Conservation (phyloP, 768 basidiomycete genomes). For the Termitomyces sp. region DNA sequence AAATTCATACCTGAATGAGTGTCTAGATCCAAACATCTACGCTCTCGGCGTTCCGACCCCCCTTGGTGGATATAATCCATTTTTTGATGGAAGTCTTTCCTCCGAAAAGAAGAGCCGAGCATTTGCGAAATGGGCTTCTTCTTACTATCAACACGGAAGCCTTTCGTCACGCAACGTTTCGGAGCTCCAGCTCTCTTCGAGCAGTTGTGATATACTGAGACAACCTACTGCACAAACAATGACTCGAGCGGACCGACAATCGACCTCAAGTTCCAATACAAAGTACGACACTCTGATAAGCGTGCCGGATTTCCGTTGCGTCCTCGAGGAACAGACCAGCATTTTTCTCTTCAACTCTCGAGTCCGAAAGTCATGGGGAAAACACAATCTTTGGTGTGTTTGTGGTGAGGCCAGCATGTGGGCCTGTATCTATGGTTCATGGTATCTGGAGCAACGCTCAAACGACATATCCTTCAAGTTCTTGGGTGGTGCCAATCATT, state of each 20-base stretch:
- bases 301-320: neutral
- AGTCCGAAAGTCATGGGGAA: neutral
- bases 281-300: neutral
- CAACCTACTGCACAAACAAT: neutral
- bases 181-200: neutral
- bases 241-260: neutral
- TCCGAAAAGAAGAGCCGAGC: neutral
- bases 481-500: too few species aligned
- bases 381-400: neutral
- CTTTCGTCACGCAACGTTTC: neutral
- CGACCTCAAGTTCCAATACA: neutral
- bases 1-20: too few species aligned
- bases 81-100: neutral
- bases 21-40: neutral
- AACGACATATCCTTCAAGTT: too few species aligned
- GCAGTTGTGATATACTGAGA: neutral
- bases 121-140: constrained; percentile 3
- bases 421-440: neutral
- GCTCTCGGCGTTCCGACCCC: neutral
- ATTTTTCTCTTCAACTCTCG: neutral
- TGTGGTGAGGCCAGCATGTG: constrained; percentile 1
- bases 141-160: constrained; percentile 1
- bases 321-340: neutral
- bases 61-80: neutral
- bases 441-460: neutral